Evolutionary conservation across 2,329 filamentous ascomycete genomes (phyloP), one percentile per base, ranked within the genome.

Genomic region (Aspergillus neotritici): DNA sequence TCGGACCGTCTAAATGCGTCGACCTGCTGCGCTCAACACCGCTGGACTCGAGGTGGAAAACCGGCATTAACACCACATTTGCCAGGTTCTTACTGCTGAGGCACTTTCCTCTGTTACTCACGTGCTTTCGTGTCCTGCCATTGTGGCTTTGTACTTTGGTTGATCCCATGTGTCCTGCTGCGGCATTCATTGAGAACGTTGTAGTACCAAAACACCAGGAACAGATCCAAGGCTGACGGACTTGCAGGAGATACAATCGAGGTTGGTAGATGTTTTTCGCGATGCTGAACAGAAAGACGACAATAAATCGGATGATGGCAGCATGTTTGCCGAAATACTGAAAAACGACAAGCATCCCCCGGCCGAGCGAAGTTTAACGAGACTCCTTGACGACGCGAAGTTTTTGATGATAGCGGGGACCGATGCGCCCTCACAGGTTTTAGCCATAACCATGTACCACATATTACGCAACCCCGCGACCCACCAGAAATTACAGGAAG

Each of bases 401-500:
- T 53, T 53, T 31, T 31, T 51, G n/a, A 42, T 51, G 43, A 13
- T 53, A 4, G 50, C 48, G 4, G 48, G 43, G 6, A 48, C 48
- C 16, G 46, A 51, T 40, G 50, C 48, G 3, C 48, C 48, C 0
- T 42, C 48, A 3, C 46, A 49, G 28, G 43, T 37, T 4, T 12
- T 48, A 17, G 48, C 48, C 3, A 53, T 53, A 13, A 53, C 47
- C n/a, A 37, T 46, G 3, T 53, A 48, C n/a, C 43, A 54, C 13
- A 37, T 54, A 6, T 31, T 54, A 6, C 31, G 39, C 9, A 50
- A 50, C n/a, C 41, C 40, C 1, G 30, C 11, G 5, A 43, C 41
- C 13, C 37, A 44, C 31, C 14, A 36, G 29, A 42, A 14, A 3
- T 14, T 52, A 5, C 41, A 34, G 13, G 7, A 12, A 3, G 51